A percentile compares a stretch with the other conserved stretches of the same genome.
Conservation (phyloP, 345 rosid species). For the Hibiscus syriacus region DNA sequence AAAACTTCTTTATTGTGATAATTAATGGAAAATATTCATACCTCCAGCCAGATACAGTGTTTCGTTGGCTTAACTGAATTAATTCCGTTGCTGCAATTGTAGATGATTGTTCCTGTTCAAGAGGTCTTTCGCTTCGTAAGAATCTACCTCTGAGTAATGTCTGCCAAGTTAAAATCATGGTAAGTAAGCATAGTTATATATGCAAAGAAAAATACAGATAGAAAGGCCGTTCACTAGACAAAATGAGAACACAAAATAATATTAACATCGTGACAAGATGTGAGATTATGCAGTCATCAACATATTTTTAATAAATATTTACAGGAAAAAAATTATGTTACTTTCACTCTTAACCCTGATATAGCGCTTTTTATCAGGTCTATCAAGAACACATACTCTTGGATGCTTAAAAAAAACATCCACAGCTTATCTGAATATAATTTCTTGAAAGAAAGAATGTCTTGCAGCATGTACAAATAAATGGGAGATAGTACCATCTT, state of each 20-base stretch:
- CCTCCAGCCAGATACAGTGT: conserved; percentile 95
- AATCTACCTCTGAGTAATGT: conserved; percentile 94
- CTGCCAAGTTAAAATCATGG: conserved; percentile 34
- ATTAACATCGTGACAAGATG: not conserved
- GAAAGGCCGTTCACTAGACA: not conserved
- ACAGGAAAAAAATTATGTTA: not conserved
- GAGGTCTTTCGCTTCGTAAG: conserved; percentile 78
- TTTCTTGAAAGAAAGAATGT: not conserved
- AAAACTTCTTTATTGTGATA: not conserved
- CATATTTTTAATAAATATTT: not conserved
- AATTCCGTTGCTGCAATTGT: conserved; percentile 80
- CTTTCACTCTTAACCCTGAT: not conserved
- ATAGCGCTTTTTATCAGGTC: too few species aligned
- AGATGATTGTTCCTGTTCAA: conserved; percentile 67
- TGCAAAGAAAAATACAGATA: conserved; percentile 2
- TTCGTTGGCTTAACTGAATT: conserved; percentile 79
- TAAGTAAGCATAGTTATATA: not conserved
- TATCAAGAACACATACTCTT: too few species aligned
- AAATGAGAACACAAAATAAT: not conserved
- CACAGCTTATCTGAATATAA: not conserved
- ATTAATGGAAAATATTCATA: conserved; percentile 14
- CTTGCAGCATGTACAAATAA: conserved; percentile 1
- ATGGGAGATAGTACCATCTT: not conserved
- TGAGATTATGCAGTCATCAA: not conserved
- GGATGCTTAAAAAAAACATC: not conserved